phyloP scores from a whole-genome alignment of 177 flowering plant species.

The Vitis hybrid region DNA sequence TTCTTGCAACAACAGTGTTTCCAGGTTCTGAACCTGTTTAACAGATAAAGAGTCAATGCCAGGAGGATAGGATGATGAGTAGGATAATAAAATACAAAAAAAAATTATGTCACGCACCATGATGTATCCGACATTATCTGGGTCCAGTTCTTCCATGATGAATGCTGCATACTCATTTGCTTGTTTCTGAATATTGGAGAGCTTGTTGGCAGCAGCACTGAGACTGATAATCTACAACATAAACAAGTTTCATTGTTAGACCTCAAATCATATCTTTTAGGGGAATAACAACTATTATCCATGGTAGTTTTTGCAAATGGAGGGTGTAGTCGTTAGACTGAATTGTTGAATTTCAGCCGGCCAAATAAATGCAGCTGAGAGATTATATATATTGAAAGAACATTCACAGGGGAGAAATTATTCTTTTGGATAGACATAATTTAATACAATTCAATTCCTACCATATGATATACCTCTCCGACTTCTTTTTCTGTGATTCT shows the following conservation, averaged over 20 bases:
- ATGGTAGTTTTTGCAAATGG: background rate
- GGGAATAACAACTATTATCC: no score
- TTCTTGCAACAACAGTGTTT: constrained; percentile 36
- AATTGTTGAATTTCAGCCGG: no score
- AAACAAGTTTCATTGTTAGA: background rate
- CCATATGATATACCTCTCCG: constrained; percentile 48
- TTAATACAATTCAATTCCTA: no score
- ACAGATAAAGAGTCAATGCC: no score
- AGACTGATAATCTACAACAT: constrained; percentile 49
- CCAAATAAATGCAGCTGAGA: no score
- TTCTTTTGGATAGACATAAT: no score
- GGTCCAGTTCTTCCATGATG: constrained; percentile 69
- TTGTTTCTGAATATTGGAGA: constrained; percentile 48
- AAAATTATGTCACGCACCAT: constrained; percentile 29
- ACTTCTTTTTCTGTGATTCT: constrained; percentile 66
- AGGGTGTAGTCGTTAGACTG: no score
- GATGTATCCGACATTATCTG: constrained; percentile 47
- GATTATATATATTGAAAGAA: no score
- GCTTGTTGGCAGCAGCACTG: constrained; percentile 58
- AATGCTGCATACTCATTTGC: constrained; percentile 65
- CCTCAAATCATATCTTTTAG: no score
- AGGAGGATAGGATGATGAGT: background rate
- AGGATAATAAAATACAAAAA: background rate
- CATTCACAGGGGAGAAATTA: no score
- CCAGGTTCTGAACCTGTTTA: constrained; percentile 35